Conservation (phyloP, 352 stramenopile species). For the Phytophthora podocarpi region DNA sequence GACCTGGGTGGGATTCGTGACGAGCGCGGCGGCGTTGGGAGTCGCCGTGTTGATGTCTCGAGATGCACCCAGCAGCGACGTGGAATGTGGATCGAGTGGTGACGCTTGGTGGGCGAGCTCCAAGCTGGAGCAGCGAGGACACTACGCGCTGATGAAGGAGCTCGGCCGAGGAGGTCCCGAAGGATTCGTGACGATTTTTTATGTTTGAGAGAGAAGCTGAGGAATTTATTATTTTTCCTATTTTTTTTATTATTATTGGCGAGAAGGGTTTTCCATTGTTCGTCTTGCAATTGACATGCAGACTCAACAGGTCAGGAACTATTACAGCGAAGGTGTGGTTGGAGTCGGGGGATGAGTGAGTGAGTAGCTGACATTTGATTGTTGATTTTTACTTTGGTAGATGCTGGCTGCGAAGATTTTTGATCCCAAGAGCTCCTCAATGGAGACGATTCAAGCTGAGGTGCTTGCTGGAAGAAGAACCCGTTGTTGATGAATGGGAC, state of each 20-base stretch:
- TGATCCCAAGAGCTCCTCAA: constrained; percentile 59
- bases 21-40: constrained; percentile 20
- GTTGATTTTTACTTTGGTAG: constrained; percentile 23
- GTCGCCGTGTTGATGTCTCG: constrained; percentile 14
- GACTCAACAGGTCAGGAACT: constrained; percentile 41
- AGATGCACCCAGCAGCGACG: constrained; percentile 16
- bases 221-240: constrained; percentile 7
- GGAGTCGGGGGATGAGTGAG: not conserved
- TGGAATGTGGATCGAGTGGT: constrained; percentile 28
- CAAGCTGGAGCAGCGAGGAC: constrained; percentile 34
- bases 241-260: not conserved
- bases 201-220: not conserved
- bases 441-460: constrained; percentile 64
- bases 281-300: constrained; percentile 64
- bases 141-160: constrained; percentile 68
- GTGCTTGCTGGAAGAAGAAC: constrained; percentile 35
- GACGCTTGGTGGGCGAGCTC: constrained; percentile 7
- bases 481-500: too few species aligned
- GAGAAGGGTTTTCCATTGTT: constrained; percentile 73
- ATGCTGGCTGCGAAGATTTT: constrained; percentile 79
- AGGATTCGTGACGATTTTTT: not conserved
- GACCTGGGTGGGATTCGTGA: constrained; percentile 26
- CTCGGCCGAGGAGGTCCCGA: constrained; percentile 61
- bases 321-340: too few species aligned
- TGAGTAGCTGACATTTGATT: constrained; percentile 4